phyloP scores from a whole-genome alignment of 1,284 basidiomycete genomes.

The Pisolithus thermaeus region DNA sequence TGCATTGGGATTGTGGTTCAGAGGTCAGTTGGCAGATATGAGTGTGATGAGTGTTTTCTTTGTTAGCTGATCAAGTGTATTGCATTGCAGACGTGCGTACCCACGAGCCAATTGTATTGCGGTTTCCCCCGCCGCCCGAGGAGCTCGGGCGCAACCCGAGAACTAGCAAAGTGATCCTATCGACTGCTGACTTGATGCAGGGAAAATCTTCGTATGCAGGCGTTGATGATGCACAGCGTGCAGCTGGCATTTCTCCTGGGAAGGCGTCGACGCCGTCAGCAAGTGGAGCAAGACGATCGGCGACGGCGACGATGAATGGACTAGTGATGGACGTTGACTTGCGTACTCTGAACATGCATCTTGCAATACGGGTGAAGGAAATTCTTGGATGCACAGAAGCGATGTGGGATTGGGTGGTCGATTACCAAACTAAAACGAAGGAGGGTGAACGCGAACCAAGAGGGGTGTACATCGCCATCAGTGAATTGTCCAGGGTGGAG shows the following conservation, averaged over 20 bases:
- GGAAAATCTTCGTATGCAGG: conserved; percentile 39
- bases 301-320: conserved; percentile 13
- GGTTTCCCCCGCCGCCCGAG: conserved; percentile 44
- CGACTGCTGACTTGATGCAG: conserved; percentile 30
- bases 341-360: conserved; percentile 52
- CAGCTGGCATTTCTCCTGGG: conserved; percentile 28
- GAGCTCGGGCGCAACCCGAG: conserved; percentile 6
- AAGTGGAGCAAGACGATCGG: background rate
- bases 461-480: conserved; percentile 32
- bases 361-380: conserved; percentile 51
- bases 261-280: conserved; percentile 1
- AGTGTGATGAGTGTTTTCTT: background rate
- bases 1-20: conserved; percentile 51
- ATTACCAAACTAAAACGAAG: conserved; percentile 35
- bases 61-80: background rate
- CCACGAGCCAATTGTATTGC: conserved; percentile 52
- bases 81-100: conserved; percentile 48
- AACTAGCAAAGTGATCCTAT: conserved; percentile 30
- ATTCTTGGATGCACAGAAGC: conserved; percentile 60
- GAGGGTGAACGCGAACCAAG: conserved; percentile 7
- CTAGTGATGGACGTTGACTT: conserved; percentile 50
- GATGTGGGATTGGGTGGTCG: conserved; percentile 70
- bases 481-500: conserved; percentile 47
- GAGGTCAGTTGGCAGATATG: conserved; percentile 32
- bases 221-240: conserved; percentile 38